Conservation (phyloP, 345 rosid species). For the Eucalyptus melliodora region DNA sequence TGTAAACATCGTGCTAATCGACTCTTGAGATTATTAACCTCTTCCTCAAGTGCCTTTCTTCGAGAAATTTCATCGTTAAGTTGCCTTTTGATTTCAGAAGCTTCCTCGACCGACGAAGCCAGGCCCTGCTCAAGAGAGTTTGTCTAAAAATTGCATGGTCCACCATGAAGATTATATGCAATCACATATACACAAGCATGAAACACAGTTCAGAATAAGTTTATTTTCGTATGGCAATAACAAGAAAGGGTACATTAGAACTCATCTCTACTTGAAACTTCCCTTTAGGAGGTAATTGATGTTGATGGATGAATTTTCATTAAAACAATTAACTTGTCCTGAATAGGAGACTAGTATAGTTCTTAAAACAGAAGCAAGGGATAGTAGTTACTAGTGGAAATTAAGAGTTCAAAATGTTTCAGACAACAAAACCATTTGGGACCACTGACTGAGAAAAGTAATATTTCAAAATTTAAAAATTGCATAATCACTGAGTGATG, state of each 20-base stretch:
- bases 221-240: not conserved
- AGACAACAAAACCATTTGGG: not conserved
- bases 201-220: not conserved
- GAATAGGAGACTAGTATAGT: not conserved
- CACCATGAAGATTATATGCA: not conserved
- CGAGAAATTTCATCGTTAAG: constrained; percentile 57
- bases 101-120: constrained; percentile 18
- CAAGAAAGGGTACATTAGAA: not conserved
- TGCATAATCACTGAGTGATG: not conserved
- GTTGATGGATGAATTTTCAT: not conserved
- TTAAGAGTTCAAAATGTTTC: not conserved
- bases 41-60: constrained; percentile 82
- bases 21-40: constrained; percentile 51
- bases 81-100: constrained; percentile 37
- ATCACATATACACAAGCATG: not conserved
- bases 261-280: not conserved
- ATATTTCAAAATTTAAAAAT: not conserved
- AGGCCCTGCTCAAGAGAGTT: constrained; percentile 6
- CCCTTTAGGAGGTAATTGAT: not conserved
- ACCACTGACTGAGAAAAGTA: not conserved
- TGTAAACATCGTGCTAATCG: constrained; percentile 38
- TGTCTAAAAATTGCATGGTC: constrained; percentile 6
- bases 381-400: not conserved
- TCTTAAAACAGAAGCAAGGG: not conserved
- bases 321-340: not conserved